phyloP scores from a whole-genome alignment of 805 yeast genomes.

The Lachancea thermotolerans region DNA sequence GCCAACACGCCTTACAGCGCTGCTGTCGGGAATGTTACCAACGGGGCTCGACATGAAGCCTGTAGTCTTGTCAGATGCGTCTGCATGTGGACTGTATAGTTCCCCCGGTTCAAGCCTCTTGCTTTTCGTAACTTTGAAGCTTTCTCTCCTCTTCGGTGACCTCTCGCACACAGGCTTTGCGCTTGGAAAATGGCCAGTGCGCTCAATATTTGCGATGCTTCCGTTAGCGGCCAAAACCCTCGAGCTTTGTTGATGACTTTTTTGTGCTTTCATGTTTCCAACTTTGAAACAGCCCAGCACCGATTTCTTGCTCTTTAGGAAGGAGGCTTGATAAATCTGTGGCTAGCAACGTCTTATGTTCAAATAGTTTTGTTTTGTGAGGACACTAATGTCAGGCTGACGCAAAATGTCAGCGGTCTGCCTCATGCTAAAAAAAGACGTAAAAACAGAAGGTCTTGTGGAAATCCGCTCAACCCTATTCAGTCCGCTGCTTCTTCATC shows the following conservation, averaged over 20 bases:
- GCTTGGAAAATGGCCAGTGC: not conserved
- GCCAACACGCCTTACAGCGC: not conserved
- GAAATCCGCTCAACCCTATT: conserved; percentile 1
- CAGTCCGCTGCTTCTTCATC: conserved; percentile 23
- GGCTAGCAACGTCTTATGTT: not conserved
- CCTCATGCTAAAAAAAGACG: not conserved
- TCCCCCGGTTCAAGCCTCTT: conserved; percentile 2
- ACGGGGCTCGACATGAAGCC: conserved; percentile 1
- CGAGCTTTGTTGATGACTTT: not conserved
- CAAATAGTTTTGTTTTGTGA: not conserved
- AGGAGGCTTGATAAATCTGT: no score
- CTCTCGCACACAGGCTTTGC: conserved; percentile 2
- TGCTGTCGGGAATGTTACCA: not conserved
- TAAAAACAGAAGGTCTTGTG: not conserved
- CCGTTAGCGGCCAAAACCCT: conserved; percentile 6
- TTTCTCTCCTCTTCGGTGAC: conserved; percentile 6
- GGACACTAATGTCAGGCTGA: not conserved
- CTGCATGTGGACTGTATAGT: not conserved
- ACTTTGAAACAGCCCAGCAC: not conserved
- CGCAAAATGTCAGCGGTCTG: no score
- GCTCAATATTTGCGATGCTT: conserved; percentile 5
- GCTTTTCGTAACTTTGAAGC: conserved; percentile 6
- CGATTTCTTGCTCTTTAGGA: not conserved
- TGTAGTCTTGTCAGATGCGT: conserved; percentile 1
- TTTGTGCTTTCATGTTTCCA: conserved; percentile 6